Evolutionary conservation across 2,329 filamentous ascomycete species (phyloP), one percentile per base, ranked within the genome.

Genomic region (Botryotinia convoluta): DNA sequence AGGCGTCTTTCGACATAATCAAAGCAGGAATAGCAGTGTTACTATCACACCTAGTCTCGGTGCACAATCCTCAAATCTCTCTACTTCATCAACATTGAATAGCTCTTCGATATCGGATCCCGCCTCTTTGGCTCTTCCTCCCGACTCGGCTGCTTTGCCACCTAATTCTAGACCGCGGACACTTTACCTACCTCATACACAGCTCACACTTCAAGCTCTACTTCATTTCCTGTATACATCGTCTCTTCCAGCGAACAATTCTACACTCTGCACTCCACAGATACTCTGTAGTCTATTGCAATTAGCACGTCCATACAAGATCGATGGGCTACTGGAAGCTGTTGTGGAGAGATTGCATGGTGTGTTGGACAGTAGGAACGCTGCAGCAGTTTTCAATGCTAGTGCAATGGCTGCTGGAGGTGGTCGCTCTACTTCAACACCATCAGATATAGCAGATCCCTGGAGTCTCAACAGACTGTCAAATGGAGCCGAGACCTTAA

Each of bases 331-430:
- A 3, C 86, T 98, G 1, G 96, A 99, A 83, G 94, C 94, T 0
- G 93, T 97, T 2, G 93, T 98, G 16, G 94, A 98, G 82, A 90
- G 95, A 12, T 86, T 99, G 0, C 96, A 99, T 79, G 88, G 93
- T 44, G 89, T 97, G 0, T 88, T 99, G 6, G 96, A 99, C 81
- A 96, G 93, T 65, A 89, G 95, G 64, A 99, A 98, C 77, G 95
- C 96, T 0, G 96, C 96, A 0, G 96, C 96, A 9, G 95, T 99
- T 0, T 99, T 99, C 86, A 99, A 99, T 77, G 96, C 96, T 0
- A 96, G 95, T 0, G 96, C 96, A 71, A 98, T 98, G 96, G 96
- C 95, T 0, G 96, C 96, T 1, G 96, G 96, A 18, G 95, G 96
- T 39, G 96, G 96, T 0, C 90, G 94, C 65, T 93, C 93, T 65